Evolutionary conservation across 495 filamentous ascomycete species (phyloP), one percentile per base, ranked within the genome.

Genomic region (Bombardia bombarda): DNA sequence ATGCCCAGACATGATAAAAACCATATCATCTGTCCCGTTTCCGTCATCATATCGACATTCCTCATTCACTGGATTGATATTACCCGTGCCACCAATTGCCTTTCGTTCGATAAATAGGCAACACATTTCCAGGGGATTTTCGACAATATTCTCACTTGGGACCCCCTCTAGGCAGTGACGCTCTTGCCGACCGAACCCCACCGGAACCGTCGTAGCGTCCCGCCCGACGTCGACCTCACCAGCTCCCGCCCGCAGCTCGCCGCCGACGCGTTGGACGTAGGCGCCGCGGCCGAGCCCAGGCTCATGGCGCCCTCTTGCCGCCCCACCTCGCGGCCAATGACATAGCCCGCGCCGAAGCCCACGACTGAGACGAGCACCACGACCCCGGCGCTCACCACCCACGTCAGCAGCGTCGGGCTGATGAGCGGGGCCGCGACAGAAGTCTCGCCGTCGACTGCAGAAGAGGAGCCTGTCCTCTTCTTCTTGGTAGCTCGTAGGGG

Each of bases 301-400:
- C 56, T 48, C 34, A 49, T 42, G n/a, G 53, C 52, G 13, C 58
- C 57, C 56, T 92, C 87, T 20, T 81, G 66, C 22, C 78, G 72
- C 0, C 87, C 87, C 1, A 87, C 84, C 55, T 95, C 88, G 19
- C 78, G 73, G 9, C 92, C 92, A 14, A 95, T 77, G 9, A 86
- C 86, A 54, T 94, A 97, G 0, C 92, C 92, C 0, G 92, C 92
- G 0, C 87, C 85, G 55, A 97, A 98, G 44, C 88, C 90, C 38
- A 96, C 80, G 2, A 90, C 92, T 2, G 83, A 86, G 31, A 97
- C 82, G 2, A 97, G 67, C 8, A 98, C 85, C 6, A 98, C 86
- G 4, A 95, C 90, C 1, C 92, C 90, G 0, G 92, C 92, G 31
- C 82, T 86, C 28, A 96, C 77, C 3, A 93, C 84, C 86, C 93